phyloP scores from a whole-genome alignment of 1,284 basidiomycete species.

The Ustilago xerochloae region DNA sequence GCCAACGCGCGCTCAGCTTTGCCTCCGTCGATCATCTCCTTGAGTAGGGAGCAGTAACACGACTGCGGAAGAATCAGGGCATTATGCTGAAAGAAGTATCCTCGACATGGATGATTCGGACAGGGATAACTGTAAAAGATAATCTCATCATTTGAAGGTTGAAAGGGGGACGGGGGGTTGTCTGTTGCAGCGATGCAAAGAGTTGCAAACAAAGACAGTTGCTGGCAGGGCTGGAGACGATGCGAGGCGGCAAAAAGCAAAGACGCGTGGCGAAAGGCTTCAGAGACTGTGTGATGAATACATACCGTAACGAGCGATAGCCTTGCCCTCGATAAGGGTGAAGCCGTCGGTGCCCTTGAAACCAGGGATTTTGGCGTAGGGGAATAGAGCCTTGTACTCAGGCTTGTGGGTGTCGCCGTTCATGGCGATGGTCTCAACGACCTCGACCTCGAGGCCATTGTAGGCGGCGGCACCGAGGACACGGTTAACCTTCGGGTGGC shows the following conservation, averaged over 20 bases:
- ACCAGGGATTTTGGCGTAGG: conserved; percentile 75
- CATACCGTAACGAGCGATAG: conserved; percentile 91
- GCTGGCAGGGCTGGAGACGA: not conserved
- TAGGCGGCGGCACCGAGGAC: conserved; percentile 62
- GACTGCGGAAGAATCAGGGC: conserved; percentile 39
- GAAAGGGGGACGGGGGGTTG: conserved; percentile 2
- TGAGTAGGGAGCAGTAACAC: not conserved
- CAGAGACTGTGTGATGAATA: conserved; percentile 54
- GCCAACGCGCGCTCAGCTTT: conserved; percentile 1
- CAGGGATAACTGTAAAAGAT: conserved; percentile 68
- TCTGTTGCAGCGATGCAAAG: too few species aligned
- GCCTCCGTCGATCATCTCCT: not conserved
- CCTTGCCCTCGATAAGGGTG: conserved; percentile 79
- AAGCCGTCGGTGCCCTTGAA: conserved; percentile 83
- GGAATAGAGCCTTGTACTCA: conserved; percentile 63
- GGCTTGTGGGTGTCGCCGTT: conserved; percentile 60
- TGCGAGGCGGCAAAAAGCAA: not conserved
- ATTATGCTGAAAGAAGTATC: conserved; percentile 65
- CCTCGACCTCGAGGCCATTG: conserved; percentile 63
- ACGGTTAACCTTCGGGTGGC: conserved; percentile 52
- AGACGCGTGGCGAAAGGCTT: not conserved
- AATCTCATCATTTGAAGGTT: conserved; percentile 69
- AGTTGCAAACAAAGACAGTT: too few species aligned
- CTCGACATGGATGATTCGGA: conserved; percentile 73
- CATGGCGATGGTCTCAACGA: conserved; percentile 47